Evolutionary conservation across 2,329 filamentous ascomycete species (phyloP).

Genomic region (Apiospora hydei): DNA sequence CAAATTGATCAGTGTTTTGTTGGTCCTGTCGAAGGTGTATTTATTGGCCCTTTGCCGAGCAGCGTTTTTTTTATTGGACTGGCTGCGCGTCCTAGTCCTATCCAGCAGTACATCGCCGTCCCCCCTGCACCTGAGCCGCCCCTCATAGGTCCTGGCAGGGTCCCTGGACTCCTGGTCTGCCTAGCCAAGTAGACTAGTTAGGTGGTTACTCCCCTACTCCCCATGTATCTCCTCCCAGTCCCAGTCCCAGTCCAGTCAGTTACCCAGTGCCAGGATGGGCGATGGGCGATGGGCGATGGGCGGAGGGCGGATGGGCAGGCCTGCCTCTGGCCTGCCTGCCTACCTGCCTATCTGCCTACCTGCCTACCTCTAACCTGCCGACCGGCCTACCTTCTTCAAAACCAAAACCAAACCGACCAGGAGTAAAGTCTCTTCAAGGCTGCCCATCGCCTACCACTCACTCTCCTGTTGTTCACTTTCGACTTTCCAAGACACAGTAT

Average conservation of each 20-base stretch:
- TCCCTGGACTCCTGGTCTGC: slow-evolving; percentile 1
- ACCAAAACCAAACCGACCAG: slow-evolving; percentile 8
- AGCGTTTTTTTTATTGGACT: slow-evolving; percentile 11
- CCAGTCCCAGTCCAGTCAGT: neutral
- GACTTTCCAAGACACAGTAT: slow-evolving; percentile 21
- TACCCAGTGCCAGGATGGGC: neutral
- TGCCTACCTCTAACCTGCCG: too few species aligned
- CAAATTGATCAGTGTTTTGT: neutral
- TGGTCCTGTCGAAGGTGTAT: neutral
- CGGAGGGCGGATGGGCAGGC: neutral
- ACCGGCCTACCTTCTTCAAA: slow-evolving; percentile 8
- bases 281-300: neutral
- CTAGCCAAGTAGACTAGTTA: slow-evolving; percentile 16
- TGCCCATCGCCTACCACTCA: slow-evolving; percentile 19
- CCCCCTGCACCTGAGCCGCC: slow-evolving; percentile 5
- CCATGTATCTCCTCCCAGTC: slow-evolving; percentile 20
- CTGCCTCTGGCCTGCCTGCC: neutral
- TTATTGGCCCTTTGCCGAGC: neutral
- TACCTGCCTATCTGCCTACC: neutral
- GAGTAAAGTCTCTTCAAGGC: slow-evolving; percentile 24
- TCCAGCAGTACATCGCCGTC: slow-evolving; percentile 13
- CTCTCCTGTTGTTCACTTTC: slow-evolving; percentile 21
- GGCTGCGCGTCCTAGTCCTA: slow-evolving; percentile 9
- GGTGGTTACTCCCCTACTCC: slow-evolving; percentile 1
- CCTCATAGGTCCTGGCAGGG: neutral